Evolutionary conservation across 192 early-diverging fungal genomes (phyloP).

Genomic region (Mortierella claussenii): DNA sequence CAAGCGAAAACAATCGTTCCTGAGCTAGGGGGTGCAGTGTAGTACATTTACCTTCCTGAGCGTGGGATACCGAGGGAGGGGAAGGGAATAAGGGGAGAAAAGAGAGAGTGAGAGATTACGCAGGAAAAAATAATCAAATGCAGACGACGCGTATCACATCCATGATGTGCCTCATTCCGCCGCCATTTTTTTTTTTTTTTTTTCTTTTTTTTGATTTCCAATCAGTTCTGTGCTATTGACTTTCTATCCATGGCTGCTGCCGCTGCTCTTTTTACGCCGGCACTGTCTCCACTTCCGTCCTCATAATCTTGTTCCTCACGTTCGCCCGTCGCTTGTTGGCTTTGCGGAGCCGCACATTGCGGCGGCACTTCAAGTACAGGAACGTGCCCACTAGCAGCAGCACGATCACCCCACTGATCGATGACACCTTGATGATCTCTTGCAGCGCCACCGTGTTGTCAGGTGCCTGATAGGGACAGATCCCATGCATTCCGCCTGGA

Average conservation of each 20-base stretch:
- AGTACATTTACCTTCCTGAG: too few relatives aligned
- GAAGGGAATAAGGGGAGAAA: too few relatives aligned
- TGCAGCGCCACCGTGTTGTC: conserved; percentile 47
- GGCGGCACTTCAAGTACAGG: conserved; percentile 39
- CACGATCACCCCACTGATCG: conserved; percentile 48
- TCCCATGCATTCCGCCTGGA: conserved; percentile 28
- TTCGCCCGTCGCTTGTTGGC: conserved; percentile 26
- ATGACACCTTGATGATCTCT: conserved; percentile 46
- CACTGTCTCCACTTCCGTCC: conserved; percentile 44
- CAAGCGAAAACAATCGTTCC: too few relatives aligned
- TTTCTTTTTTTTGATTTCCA: conserved; percentile 3
- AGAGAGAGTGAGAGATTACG: too few relatives aligned
- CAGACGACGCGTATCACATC: too few relatives aligned
- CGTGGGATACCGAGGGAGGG: too few relatives aligned
- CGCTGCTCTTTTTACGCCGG: conserved; percentile 43
- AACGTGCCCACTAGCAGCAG: conserved; percentile 29
- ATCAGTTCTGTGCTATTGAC: too few relatives aligned
- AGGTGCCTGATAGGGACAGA: conserved; percentile 35
- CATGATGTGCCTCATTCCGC: too few relatives aligned
- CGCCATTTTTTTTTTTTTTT: too few relatives aligned
- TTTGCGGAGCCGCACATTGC: conserved; percentile 43
- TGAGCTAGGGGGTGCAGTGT: too few relatives aligned
- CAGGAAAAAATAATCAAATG: too few relatives aligned
- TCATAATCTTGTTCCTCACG: conserved; percentile 39
- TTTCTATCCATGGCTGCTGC: too few relatives aligned